Evolutionary conservation across 768 basidiomycete species (phyloP), one percentile per base, ranked within the genome.

Genomic region (Russula emetica): DNA sequence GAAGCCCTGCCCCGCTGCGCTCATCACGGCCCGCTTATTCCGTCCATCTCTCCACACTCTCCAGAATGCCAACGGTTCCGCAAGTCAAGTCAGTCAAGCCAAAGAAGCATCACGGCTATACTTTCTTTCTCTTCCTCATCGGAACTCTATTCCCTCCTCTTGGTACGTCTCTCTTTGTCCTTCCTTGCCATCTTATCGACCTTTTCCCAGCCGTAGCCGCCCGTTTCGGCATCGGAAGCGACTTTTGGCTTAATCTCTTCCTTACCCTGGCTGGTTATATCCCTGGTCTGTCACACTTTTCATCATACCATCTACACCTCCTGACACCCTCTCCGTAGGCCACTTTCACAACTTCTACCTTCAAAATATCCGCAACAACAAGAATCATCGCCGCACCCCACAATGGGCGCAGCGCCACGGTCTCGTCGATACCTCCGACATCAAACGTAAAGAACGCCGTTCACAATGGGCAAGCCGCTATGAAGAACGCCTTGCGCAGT

Each of bases 361-460:
- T 63, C 90, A 98, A 87, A 97, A 97, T 75, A 86, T 98, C 68
- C 82, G 95, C 61, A 98, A 97, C 78, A 98, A 98, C 80, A 92
- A 95, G 80, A 95, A 85, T 70, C 83, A 90, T 72, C 80, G 82
- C 16, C 86, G 95, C 50, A 97, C 95, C n/a, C 95, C 95, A 22
- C 95, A 97, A 75, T 98, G 95, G 95, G 88, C 88, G 0, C 80
- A 90, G 75, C 83, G 88, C 67, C 92, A 92, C 74, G 95, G 95
- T 44, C 88, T 98, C 51, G 85, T 98, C 66, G 85, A 94, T 73
- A 86, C 84, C 26, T 79, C 85, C 40, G 85, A 88, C 69, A 86
- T 90, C 72, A 80, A 83, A 69, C 88, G 94, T 71, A 86, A 88
- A 60, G 82, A 87, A 71, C 83, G 80, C 64, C 89, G 88, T 72